phyloP scores from a whole-genome alignment of 306 rosid genomes.

The Inga leiocalycina region DNA sequence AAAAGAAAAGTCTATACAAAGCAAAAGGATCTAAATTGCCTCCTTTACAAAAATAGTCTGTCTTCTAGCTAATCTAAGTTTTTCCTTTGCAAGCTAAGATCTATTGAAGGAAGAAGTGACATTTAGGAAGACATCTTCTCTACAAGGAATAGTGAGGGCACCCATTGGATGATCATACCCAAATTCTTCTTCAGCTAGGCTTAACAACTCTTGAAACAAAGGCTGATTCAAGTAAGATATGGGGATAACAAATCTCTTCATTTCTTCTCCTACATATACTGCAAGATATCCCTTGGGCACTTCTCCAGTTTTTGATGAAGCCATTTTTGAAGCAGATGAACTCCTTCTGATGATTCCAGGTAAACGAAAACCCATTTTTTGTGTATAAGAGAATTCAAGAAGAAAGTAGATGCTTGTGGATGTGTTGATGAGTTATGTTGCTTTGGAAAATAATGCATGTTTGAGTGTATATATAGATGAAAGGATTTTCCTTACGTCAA shows the following conservation, averaged over 20 bases:
- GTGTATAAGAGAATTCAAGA: background rate
- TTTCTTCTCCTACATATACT: slow-evolving; percentile 29
- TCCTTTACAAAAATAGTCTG: no score
- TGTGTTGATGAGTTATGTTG: no score
- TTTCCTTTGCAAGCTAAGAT: background rate
- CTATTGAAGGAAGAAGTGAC: slow-evolving; percentile 27
- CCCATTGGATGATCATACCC: background rate
- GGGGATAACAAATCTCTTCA: slow-evolving; percentile 27
- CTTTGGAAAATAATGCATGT: no score
- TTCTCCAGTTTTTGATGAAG: background rate
- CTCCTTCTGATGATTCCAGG: background rate
- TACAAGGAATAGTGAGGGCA: background rate
- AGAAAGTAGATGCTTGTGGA: no score
- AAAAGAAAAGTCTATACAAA: no score
- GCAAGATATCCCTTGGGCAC: slow-evolving; percentile 21
- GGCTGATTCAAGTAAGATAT: slow-evolving; percentile 28
- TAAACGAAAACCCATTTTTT: background rate
- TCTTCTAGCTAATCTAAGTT: background rate
- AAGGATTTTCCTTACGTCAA: no score
- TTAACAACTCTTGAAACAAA: background rate
- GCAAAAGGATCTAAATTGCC: no score
- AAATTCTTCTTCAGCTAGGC: background rate
- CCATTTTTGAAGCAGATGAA: background rate
- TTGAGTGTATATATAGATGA: no score
- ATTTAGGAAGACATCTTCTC: background rate